Evolutionary conservation across 441 rosid species (phyloP), one percentile per base, ranked within the genome.

Genomic region (Breynia disticha): DNA sequence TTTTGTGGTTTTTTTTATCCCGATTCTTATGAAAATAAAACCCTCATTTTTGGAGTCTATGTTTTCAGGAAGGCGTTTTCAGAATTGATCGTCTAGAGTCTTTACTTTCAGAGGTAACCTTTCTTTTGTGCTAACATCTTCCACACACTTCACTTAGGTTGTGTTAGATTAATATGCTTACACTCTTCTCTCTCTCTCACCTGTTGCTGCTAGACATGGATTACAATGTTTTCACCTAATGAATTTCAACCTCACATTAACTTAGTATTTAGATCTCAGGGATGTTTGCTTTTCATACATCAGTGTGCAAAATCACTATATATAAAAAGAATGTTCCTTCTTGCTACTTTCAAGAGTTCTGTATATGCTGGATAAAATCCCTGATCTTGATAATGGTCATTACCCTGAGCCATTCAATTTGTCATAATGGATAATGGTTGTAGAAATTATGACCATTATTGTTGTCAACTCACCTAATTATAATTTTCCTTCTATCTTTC

Each of bases 81-180:
- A 81, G 87, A 68, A 86, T 91, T 67, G 96, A 91, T 77, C 96
- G 98, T 22, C 78, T 91, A 61, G 96, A 91, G 63, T 91, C 95
- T 67, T 71, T 91, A 62, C 62, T 91, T 57, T 66, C 80, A 3
- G 98, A 91, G 95, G 98, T 88, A 65, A 56, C 67, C 54, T 66
- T 55, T 54, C 63, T 46, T 19, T 35, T 54, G 7, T 52, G 47
- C 15, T 39, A 15, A 16, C 20, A 12, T 59, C n/a, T 48, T 56
- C 12, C 8, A 13, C 17, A 44, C 28, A 20, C 35, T 32, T 46
- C 9, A 6, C 14, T 12, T 21, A 3, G 50, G 20, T 0, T 5
- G 32, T 16, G 17, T 8, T 5, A 22, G n/a, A 11, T 21, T 18
- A 17, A 21, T 17, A 12, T 15, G 32, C 2, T 49, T 12, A 45